phyloP scores from a whole-genome alignment of 2,329 filamentous ascomycete species.

The Colletotrichum brevisporum region DNA sequence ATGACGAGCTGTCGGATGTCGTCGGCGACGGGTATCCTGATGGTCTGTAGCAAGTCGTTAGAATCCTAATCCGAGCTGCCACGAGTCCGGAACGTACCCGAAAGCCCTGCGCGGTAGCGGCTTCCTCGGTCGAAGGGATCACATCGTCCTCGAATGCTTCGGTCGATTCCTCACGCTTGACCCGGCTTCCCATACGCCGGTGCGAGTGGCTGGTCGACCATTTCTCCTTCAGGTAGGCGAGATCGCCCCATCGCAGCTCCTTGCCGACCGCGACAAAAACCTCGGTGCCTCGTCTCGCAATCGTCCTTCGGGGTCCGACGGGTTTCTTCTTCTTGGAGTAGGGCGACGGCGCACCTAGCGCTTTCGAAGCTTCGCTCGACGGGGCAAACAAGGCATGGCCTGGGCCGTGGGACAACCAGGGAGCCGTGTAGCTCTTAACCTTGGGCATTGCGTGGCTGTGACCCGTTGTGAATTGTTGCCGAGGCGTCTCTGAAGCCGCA shows the following conservation, averaged over 20 bases:
- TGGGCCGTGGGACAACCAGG: constrained; percentile 86
- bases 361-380: constrained; percentile 51
- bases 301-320: constrained; percentile 72
- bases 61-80: background rate
- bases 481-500: constrained; percentile 1
- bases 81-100: constrained; percentile 56
- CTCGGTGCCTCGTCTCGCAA: constrained; percentile 87
- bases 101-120: constrained; percentile 57
- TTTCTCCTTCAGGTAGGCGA: constrained; percentile 81
- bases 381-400: constrained; percentile 84
- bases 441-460: constrained; percentile 77
- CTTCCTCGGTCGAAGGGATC: constrained; percentile 45
- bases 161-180: constrained; percentile 65
- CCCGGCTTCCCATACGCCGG: constrained; percentile 51
- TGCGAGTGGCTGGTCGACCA: constrained; percentile 51
- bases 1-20: constrained; percentile 88
- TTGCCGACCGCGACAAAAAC: constrained; percentile 90
- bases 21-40: constrained; percentile 83
- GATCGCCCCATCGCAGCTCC: constrained; percentile 92
- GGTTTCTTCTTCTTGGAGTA: constrained; percentile 60
- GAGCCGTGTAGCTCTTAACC: constrained; percentile 86
- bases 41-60: constrained; percentile 64
- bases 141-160: constrained; percentile 52
- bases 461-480: background rate
- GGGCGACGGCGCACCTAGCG: constrained; percentile 49